Percentiles rank a stretch among this genome's conserved stretches.
Conservation (phyloP, 441 rosid genomes). For the Adansonia gregorii region DNA sequence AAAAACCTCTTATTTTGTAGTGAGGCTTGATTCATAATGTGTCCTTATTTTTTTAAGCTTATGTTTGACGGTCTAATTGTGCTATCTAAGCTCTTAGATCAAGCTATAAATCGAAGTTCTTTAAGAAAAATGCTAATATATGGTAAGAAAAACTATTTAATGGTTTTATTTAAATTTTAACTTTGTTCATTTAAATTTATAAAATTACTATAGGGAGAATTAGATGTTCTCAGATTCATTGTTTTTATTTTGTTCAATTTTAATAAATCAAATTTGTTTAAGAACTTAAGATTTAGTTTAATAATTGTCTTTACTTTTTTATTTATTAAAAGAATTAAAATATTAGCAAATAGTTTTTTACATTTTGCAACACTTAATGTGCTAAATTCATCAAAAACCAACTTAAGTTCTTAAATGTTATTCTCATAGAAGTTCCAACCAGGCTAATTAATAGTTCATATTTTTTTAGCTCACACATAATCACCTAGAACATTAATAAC, state of each 20-base stretch:
- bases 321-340: too few relatives aligned
- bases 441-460: not conserved
- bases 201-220: too few relatives aligned
- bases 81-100: not conserved
- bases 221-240: too few relatives aligned
- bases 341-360: too few relatives aligned
- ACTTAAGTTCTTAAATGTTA: not conserved
- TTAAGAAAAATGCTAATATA: not conserved
- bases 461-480: not conserved
- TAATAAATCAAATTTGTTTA: too few relatives aligned
- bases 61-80: not conserved
- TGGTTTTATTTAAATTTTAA: too few relatives aligned
- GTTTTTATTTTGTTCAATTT: too few relatives aligned
- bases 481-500: not conserved
- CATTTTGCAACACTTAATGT: too few relatives aligned
- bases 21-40: not conserved
- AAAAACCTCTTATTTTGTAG: too few relatives aligned
- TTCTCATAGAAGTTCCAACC: not conserved
- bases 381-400: not conserved
- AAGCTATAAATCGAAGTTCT: not conserved
- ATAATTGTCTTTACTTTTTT: too few relatives aligned
- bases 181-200: not conserved
- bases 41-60: not conserved
- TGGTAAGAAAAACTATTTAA: too few relatives aligned
- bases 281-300: too few relatives aligned